Conservation (phyloP, 768 basidiomycete species). For the Russula ochroleuca region DNA sequence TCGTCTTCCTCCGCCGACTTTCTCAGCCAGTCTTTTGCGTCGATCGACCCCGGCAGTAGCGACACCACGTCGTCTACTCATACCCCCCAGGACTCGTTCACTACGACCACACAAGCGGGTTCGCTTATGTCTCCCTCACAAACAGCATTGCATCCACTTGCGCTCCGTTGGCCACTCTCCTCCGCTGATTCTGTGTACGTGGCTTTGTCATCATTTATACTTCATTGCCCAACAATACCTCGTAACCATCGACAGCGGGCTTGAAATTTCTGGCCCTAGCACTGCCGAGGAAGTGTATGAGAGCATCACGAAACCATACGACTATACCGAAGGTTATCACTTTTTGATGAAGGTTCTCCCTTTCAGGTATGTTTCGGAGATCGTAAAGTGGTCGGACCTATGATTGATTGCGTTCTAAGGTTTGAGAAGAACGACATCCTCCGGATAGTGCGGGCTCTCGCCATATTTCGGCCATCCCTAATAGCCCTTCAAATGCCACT, state of each 20-base stretch:
- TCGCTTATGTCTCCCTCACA: conserved; percentile 6
- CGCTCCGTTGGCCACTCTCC: conserved; percentile 26
- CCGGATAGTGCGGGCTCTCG: conserved; percentile 89
- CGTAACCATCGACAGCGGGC: conserved; percentile 16
- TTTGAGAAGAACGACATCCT: conserved; percentile 97
- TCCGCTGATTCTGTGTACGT: conserved; percentile 26
- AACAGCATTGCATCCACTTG: conserved; percentile 20
- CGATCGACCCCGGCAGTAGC: conserved; percentile 14
- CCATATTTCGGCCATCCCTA: conserved; percentile 92
- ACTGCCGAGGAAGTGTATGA: conserved; percentile 48
- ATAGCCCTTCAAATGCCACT: conserved; percentile 98
- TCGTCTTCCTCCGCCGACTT: conserved; percentile 19
- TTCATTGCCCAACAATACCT: conserved; percentile 17
- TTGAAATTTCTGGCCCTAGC: conserved; percentile 26
- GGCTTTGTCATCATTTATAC: not conserved
- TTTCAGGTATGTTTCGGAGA: conserved; percentile 55
- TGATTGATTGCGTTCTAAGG: conserved; percentile 37
- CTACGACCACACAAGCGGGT: not conserved
- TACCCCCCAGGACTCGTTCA: conserved; percentile 10
- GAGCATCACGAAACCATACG: conserved; percentile 72
- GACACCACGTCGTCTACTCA: conserved; percentile 7
- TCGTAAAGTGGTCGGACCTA: not conserved
- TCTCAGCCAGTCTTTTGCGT: conserved; percentile 14
- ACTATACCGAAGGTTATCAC: conserved; percentile 96
- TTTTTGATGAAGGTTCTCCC: conserved; percentile 93